Conservation (phyloP, 257 asterid genomes). For the Salvia rosmarinus region DNA sequence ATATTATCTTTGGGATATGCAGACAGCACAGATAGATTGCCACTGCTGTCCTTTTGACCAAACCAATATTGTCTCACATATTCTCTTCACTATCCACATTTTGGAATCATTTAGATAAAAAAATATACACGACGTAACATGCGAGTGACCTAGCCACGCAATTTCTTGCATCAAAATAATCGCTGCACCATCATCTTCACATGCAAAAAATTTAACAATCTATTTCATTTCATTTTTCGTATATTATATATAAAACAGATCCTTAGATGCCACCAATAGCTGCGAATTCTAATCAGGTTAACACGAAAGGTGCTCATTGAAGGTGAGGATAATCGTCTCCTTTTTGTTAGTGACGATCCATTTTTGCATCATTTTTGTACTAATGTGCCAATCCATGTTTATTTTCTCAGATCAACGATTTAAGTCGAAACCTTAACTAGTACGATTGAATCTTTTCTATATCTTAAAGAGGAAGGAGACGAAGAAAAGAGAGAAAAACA, state of each 20-base stretch:
- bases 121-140: constrained; percentile 53
- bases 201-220: constrained; percentile 32
- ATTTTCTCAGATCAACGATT: constrained; percentile 28
- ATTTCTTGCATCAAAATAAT: constrained; percentile 34
- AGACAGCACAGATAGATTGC: constrained; percentile 65
- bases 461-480: no score
- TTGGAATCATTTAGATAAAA: constrained; percentile 20
- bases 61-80: constrained; percentile 39
- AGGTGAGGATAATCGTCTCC: constrained; percentile 26
- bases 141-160: constrained; percentile 61
- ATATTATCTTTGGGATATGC: constrained; percentile 41
- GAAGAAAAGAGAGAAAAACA: no score
- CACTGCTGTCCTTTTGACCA: constrained; percentile 62
- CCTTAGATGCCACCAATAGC: constrained; percentile 40
- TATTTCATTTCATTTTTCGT: not conserved
- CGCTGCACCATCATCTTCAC: constrained; percentile 44
- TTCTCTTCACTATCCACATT: constrained; percentile 34
- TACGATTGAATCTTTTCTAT: no score
- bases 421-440: no score
- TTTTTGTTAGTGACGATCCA: not conserved
- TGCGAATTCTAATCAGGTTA: not conserved
- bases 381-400: not conserved
- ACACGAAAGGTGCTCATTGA: constrained; percentile 26
- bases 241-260: constrained; percentile 41
- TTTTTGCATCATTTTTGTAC: constrained; percentile 10